Evolutionary conservation across 768 basidiomycete species (phyloP), one percentile per base, ranked within the genome.

Genomic region (Amanita pallidorosea): DNA sequence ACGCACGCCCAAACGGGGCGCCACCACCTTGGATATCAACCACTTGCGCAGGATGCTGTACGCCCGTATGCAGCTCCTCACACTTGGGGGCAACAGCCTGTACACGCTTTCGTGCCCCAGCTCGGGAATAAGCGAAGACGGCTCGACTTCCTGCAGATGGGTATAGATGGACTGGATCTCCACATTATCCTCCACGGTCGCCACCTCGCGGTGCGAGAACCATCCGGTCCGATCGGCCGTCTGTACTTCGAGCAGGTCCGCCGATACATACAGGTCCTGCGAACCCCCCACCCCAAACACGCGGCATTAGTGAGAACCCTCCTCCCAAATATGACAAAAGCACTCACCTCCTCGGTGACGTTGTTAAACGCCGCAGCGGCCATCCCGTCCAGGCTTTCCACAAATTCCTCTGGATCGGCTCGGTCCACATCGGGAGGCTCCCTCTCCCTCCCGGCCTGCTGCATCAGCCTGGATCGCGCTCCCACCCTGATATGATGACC

Each of bases 161-260:
- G 80, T 75, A 62, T 86, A 83, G 56, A 92, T 82, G 20, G 77
- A 83, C 61, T 91, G 86, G 42, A 91, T 81, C 55, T 89, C 85
- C n/a, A 81, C 70, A 3, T 73, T 69, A 43, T 92, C 89, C 9
- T 78, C 74, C 43, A 68, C 63, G 0, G 71, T 65, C 13, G 64
- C 65, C 0, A 70, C 61, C n/a, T 90, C 88, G 48, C 79, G 71
- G 29, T 67, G 49, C 3, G 72, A 68, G 64, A 89, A 86, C 88
- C 89, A 92, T 2, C 85, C 89, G 2, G 78, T 82, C 29, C 81
- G 78, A 61, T 92, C 89, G 13, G 79, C 76, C 2, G 78, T 81
- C 63, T 92, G 89, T 0, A 88, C 78, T 63, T 92, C 89, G 8
- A 92, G 72, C 15, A 90, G 65, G 61, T 92, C 89, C 4, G 81